A percentile compares a stretch with the other conserved stretches of the same genome.
Conservation (phyloP, 352 stramenopile genomes). For the Globisporangium alternatum region DNA sequence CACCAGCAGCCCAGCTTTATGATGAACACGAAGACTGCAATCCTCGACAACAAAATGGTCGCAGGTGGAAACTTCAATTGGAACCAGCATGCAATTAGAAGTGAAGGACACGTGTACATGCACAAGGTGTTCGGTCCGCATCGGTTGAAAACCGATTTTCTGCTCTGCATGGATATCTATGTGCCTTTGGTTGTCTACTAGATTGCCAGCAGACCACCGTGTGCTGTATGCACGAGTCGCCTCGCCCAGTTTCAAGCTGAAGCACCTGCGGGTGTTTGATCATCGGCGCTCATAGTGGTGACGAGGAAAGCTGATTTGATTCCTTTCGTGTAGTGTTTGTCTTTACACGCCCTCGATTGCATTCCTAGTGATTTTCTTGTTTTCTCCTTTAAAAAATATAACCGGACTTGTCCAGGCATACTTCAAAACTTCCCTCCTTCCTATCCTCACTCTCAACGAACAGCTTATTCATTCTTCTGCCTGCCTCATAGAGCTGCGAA, state of each 20-base stretch:
- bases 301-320: neutral
- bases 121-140: neutral
- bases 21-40: neutral
- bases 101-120: neutral
- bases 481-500: too few relatives aligned
- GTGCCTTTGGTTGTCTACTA: neutral
- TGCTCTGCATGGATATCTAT: neutral
- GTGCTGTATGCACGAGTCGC: neutral
- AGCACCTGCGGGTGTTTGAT: neutral
- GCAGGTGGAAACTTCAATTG: neutral
- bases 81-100: neutral
- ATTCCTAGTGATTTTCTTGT: neutral
- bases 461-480: too few relatives aligned
- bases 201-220: neutral
- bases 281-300: neutral
- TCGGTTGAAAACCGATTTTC: neutral
- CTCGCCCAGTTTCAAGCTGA: neutral
- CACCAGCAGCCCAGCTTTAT: neutral
- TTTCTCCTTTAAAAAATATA: neutral
- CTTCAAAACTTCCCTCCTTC: too few relatives aligned
- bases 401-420: neutral
- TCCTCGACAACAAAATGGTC: neutral
- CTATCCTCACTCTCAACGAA: too few relatives aligned
- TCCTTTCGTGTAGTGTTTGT: too few relatives aligned
- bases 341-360: too few relatives aligned